Conservation (phyloP, 2,329 filamentous ascomycete species). For the Epichloe sibirici region DNA sequence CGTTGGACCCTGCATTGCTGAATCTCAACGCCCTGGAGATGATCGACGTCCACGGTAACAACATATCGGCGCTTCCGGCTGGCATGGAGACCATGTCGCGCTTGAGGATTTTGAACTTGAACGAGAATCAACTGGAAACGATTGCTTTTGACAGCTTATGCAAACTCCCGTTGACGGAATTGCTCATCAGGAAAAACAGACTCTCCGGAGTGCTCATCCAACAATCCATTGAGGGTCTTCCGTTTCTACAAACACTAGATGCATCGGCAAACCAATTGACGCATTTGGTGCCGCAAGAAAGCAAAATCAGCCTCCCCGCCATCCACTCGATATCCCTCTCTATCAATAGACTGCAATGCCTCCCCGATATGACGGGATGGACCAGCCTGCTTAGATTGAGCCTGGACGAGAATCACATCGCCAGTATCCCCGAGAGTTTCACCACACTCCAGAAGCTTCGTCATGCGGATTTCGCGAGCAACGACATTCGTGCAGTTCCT, state of each 20-base stretch:
- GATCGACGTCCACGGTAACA: conserved; percentile 73
- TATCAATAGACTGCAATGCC: conserved; percentile 60
- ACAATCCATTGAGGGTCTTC: conserved; percentile 42
- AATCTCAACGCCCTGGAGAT: conserved; percentile 60
- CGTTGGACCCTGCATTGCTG: conserved; percentile 50
- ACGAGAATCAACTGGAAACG: conserved; percentile 62
- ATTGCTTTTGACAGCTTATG: conserved; percentile 60
- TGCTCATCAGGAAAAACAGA: conserved; percentile 67
- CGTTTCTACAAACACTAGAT: conserved; percentile 62
- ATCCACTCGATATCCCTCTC: conserved; percentile 66
- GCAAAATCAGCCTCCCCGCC: conserved; percentile 51
- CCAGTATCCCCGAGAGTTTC: conserved; percentile 65
- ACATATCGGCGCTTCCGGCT: conserved; percentile 57
- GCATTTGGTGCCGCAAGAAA: conserved; percentile 31
- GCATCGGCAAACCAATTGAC: conserved; percentile 64
- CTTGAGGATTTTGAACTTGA: conserved; percentile 66
- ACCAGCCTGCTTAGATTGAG: conserved; percentile 58
- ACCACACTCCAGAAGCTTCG: conserved; percentile 53
- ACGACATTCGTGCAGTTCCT: conserved; percentile 67
- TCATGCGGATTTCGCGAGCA: conserved; percentile 73
- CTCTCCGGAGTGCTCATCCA: conserved; percentile 62
- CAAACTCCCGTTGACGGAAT: conserved; percentile 57
- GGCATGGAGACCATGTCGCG: conserved; percentile 53
- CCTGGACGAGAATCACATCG: conserved; percentile 72
- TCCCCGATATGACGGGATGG: conserved; percentile 71